Evolutionary conservation across 441 rosid genomes (phyloP), one percentile per base, ranked within the genome.

Genomic region (Geranium incanum): DNA sequence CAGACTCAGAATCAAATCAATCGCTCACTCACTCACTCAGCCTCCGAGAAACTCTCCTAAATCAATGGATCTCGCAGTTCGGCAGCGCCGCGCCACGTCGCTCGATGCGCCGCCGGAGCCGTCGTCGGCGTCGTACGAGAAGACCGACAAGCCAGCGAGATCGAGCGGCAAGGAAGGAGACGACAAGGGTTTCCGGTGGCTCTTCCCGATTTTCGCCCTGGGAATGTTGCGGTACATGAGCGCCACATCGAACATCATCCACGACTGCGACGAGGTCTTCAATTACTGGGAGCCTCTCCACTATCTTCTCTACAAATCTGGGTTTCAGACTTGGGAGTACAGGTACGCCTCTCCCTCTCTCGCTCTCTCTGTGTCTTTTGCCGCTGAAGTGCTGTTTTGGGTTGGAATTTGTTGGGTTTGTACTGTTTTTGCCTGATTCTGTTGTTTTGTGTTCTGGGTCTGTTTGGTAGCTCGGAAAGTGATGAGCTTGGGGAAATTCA

Each of bases 221-320:
- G 96, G 90, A 59, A 72, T 92, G 80, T 80, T 92, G 7, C 85
- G 99, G 18, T 94, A 94, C 84, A 86, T 90, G 93, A 94, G 99
- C 79, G 97, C 96, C 74, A 88, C 97, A 15, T 84, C 99, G 12
- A 94, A 94, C 74, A 94, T 94, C 77, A 68, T 94, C 67, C 99
- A 94, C 76, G 97, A 94, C 84, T 94, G 97, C 74, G 97, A 94
- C 50, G 99, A 94, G 89, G 97, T 90, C 68, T 94, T 94, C 77
- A 94, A 94, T 78, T 94, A 92, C 79, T 94, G 99, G 99, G 97
- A 94, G 79, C 99, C 99, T 68, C 97, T 94, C 15, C 99, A 94
- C 75, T 94, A 63, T 76, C 93, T 92, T 60, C 96, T 94, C 62
- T 92, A 90, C 80, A 86, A 84, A 69, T 88, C 99, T 1, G 99